phyloP scores from a whole-genome alignment of 2,329 filamentous ascomycete genomes.

The Diaporthe destruens region DNA sequence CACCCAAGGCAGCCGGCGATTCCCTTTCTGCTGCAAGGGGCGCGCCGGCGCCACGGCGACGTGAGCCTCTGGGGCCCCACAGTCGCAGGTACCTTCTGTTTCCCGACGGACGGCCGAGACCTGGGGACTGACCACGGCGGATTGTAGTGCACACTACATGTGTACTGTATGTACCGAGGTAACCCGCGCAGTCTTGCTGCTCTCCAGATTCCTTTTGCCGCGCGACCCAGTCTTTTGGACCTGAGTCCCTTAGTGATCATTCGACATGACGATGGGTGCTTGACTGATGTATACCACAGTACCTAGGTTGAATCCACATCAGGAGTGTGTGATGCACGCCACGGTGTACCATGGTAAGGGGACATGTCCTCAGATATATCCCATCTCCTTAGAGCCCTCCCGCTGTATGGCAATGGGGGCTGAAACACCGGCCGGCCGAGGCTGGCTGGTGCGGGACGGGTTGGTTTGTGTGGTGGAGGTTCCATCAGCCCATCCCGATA shows the following conservation, averaged over 20 bases:
- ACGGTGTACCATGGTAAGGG: not conserved
- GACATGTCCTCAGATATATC: not conserved
- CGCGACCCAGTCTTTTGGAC: constrained; percentile 15
- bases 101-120: constrained; percentile 26
- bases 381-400: not conserved
- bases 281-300: not conserved
- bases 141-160: too few species aligned
- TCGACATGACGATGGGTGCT: constrained; percentile 24
- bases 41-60: not conserved
- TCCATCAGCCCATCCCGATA: constrained; percentile 29
- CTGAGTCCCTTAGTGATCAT: constrained; percentile 12
- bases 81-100: constrained; percentile 27
- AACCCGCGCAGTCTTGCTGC: not conserved
- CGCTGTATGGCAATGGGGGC: constrained; percentile 8
- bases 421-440: constrained; percentile 31
- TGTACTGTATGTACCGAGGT: not conserved
- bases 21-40: not conserved
- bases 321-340: not conserved
- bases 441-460: constrained; percentile 7
- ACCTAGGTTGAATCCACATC: not conserved
- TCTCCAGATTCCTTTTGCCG: constrained; percentile 25
- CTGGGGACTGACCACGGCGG: not conserved
- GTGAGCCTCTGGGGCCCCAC: constrained; percentile 29
- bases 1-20: not conserved
- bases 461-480: not conserved